Base-by-base conservation (phyloP, 768 basidiomycete genomes). In the Pisolithus albus region DNA sequence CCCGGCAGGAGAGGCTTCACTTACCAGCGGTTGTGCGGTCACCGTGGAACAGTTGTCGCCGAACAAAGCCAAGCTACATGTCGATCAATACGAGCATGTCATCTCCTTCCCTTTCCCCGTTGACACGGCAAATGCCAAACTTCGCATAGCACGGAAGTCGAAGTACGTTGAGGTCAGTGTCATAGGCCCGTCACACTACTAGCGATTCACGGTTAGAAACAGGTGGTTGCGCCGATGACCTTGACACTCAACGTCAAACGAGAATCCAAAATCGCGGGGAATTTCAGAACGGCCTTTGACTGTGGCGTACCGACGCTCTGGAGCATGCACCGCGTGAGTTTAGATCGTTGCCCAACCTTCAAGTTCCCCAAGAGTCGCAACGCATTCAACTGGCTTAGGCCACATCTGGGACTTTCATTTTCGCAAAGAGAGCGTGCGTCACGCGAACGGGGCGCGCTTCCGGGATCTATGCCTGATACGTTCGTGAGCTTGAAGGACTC, bases 71-170 rank as follows among this genome's bases (percentile, higher is more conserved):
- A 46, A 36, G 9, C 21, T 66, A 28, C 44, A 37, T 34, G 49
- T 66, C 1, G 58, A 47, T 36, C 49, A 52, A 2, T 60, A 64
- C 46, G 28, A 50, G 5, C 59, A 71, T 48, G 44, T 50, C 32
- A 51, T 80, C 7, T 7, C 44, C 1, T 80, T 71, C 41, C 79
- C 78, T 0, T 72, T 76, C 42, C 76, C 77, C 8, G 63, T 82
- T 10, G 58, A 72, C 34, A 67, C 68, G 4, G 53, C 57, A 19
- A 65, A 66, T 15, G 48, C 61, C 3, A 78, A 69, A 56, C 57
- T 75, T 7, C 72, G 78, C 6, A 56, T 82, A 32, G 81, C 82
- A 9, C 71, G 81, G 37, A 80, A 77, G 55, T 83, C 80, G 2
- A 69, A 61, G 24, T 83, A 77, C 51, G 64, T 82, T 3, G 72